These are phyloP conservation scores for Phaeosphaeriaceae sp. DNA, from an alignment of 2,329 filamentous ascomycete species.

Conservation along the genomic window DNA sequence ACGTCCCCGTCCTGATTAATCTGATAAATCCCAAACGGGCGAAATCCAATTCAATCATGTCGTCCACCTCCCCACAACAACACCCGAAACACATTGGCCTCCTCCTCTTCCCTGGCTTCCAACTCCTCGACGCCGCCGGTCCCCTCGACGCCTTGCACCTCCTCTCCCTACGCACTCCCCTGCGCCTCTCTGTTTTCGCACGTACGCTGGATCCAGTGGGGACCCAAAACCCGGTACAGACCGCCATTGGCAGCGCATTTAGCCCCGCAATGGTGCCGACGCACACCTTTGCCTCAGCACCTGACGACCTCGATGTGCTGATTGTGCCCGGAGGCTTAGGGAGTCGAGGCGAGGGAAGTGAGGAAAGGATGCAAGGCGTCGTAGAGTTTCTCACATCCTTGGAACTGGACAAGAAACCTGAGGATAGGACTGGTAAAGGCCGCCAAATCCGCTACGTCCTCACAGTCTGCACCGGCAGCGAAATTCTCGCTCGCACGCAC, in stretches of 20 bases:
- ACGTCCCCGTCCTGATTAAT: not conserved
- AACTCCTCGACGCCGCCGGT: conserved; percentile 49
- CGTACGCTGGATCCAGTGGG: conserved; percentile 43
- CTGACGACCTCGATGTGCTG: conserved; percentile 64
- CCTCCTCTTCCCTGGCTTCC: conserved; percentile 49
- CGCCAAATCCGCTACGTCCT: conserved; percentile 49
- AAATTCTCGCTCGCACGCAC: conserved; percentile 64
- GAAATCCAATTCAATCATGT: not conserved
- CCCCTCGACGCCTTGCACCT: conserved; percentile 57
- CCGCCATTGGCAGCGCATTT: conserved; percentile 29
- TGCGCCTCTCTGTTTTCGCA: conserved; percentile 45
- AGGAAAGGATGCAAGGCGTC: conserved; percentile 36
- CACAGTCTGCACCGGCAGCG: conserved; percentile 71
- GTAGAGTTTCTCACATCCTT: conserved; percentile 55
- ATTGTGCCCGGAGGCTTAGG: conserved; percentile 71
- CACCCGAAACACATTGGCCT: conserved; percentile 40
- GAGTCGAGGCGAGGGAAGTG: conserved; percentile 36
- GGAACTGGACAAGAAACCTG: conserved; percentile 44
- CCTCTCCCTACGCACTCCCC: conserved; percentile 32
- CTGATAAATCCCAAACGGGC: not conserved
- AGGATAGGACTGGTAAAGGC: conserved; percentile 45
- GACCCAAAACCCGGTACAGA: conserved; percentile 26
- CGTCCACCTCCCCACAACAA: not conserved
- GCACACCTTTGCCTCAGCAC: conserved; percentile 62
- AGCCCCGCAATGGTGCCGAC: conserved; percentile 55